phyloP scores from a whole-genome alignment of 2,329 filamentous ascomycete species.

The Phialophora tarda region DNA sequence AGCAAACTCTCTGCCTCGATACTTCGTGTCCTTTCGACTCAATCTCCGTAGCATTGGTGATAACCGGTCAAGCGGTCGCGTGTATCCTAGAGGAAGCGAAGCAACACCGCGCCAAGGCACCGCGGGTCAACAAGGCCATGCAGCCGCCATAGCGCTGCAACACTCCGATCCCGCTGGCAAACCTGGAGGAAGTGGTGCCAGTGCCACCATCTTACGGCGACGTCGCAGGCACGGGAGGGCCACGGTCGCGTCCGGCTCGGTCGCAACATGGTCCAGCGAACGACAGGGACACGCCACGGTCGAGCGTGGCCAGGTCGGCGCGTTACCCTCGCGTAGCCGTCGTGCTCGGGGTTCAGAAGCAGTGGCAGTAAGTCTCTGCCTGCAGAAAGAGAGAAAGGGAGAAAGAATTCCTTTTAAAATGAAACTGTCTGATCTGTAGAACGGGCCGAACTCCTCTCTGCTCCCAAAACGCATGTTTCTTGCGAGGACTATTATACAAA shows the following conservation, averaged over 20 bases:
- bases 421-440: neutral
- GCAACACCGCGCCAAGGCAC: neutral
- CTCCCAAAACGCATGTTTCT: neutral
- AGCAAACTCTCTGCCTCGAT: neutral
- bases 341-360: constrained; percentile 72
- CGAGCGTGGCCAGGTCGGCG: constrained; percentile 39
- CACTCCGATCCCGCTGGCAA: constrained; percentile 32
- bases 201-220: constrained; percentile 20
- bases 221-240: neutral
- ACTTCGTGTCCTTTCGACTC: neutral
- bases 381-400: neutral
- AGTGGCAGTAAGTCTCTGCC: constrained; percentile 61
- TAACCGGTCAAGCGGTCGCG: neutral
- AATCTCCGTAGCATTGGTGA: neutral
- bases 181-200: constrained; percentile 7
- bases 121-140: constrained; percentile 24
- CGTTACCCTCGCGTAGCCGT: constrained; percentile 80
- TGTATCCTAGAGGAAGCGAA: too few species aligned
- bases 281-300: constrained; percentile 2
- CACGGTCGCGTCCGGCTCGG: neutral
- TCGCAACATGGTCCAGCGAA: constrained; percentile 2
- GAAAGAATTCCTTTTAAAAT: neutral
- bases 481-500: neutral
- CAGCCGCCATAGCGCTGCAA: constrained; percentile 37
- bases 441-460: too few species aligned